Percentiles rank a stretch among this genome's conserved stretches.
Evolutionary conservation across 495 filamentous ascomycete genomes (phyloP).

Genomic region (Annulohypoxylon nitens): DNA sequence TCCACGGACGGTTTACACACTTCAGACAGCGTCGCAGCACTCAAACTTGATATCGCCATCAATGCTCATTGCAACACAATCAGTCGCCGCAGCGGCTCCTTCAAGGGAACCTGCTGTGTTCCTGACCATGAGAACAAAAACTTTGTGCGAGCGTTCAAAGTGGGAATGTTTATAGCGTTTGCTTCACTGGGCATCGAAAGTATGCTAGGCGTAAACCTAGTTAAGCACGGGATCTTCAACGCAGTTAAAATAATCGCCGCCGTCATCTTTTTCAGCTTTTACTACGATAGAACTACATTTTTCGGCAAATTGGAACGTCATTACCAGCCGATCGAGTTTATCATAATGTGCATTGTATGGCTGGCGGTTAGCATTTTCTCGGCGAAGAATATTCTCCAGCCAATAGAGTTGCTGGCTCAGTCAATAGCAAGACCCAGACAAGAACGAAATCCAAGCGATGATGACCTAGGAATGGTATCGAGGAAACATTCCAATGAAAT

Average conservation of each 20-base stretch:
- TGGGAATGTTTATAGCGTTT: conserved; percentile 29
- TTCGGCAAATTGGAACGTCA: conserved; percentile 70
- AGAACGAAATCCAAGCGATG: conserved; percentile 28
- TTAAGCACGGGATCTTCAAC: not conserved
- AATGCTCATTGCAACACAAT: conserved; percentile 70
- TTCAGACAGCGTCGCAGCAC: conserved; percentile 59
- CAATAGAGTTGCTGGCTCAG: conserved; percentile 24
- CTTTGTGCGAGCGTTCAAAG: conserved; percentile 50
- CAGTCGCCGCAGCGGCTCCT: conserved; percentile 57
- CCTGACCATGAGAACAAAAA: conserved; percentile 54
- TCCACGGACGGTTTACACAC: conserved; percentile 67
- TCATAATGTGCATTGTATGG: conserved; percentile 50
- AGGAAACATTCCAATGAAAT: conserved; percentile 71
- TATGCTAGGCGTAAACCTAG: not conserved
- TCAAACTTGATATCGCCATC: conserved; percentile 67
- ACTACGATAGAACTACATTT: conserved; percentile 67
- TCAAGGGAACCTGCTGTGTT: conserved; percentile 71
- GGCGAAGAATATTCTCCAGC: conserved; percentile 48
- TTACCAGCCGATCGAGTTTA: conserved; percentile 58
- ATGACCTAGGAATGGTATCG: conserved; percentile 59
- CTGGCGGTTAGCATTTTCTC: conserved; percentile 56
- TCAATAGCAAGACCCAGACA: conserved; percentile 1
- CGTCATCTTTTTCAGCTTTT: conserved; percentile 64
- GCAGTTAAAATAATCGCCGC: conserved; percentile 51
- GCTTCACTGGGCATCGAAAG: not conserved